Evolutionary conservation across 192 early-diverging fungal genomes (phyloP).

Genomic region (Gaertneriomyces semiglobifer): DNA sequence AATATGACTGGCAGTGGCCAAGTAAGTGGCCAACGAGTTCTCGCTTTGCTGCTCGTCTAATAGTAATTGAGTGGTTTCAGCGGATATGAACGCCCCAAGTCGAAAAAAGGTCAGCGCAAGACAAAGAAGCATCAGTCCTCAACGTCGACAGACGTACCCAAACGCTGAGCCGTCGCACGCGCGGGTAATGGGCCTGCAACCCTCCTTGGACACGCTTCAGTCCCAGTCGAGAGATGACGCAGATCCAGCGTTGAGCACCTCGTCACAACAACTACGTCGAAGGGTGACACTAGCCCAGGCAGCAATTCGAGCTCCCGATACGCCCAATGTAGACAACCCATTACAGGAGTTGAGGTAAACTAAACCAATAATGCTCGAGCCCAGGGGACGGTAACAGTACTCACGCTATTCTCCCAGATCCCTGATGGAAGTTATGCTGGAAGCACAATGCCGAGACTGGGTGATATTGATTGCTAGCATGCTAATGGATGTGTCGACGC

Average conservation of each 20-base stretch:
- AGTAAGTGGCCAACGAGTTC: constrained; percentile 7
- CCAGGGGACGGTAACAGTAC: background rate
- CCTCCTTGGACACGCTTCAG: background rate
- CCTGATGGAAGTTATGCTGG: constrained; percentile 7
- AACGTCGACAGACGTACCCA: background rate
- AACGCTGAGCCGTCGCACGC: background rate
- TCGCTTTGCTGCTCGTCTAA: background rate
- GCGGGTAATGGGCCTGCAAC: background rate
- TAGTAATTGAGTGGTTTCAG: background rate
- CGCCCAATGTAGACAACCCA: background rate
- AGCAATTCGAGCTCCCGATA: background rate
- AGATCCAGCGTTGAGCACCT: background rate
- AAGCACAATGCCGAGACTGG: constrained; percentile 29
- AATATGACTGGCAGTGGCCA: constrained; percentile 38
- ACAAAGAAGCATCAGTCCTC: background rate
- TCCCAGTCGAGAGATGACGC: constrained; percentile 5
- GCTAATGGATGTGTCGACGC: constrained; percentile 17
- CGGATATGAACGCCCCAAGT: background rate
- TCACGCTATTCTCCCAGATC: constrained; percentile 10
- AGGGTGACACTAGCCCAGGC: background rate
- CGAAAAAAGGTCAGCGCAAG: background rate
- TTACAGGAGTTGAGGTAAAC: constrained; percentile 20
- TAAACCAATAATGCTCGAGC: background rate
- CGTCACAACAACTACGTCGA: background rate
- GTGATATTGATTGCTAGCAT: constrained; percentile 22